phyloP scores from a whole-genome alignment of 169 alveolate species.

The Plasmodium gonderi region DNA sequence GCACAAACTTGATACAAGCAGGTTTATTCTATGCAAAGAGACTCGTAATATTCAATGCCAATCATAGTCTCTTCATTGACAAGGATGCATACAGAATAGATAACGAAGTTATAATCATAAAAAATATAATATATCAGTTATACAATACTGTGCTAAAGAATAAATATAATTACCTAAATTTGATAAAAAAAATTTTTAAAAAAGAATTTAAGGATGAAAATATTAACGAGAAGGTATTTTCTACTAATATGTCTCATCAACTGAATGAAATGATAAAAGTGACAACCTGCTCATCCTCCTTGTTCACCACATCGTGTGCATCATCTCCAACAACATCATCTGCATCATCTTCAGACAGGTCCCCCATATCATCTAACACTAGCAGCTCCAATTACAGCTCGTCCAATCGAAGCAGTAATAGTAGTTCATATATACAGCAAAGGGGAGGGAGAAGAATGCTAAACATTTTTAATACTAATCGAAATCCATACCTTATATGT shows the following conservation, averaged over 20 bases:
- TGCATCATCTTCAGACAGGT: neutral
- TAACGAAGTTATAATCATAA: conserved; percentile 66
- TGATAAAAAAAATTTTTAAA: neutral
- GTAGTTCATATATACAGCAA: neutral
- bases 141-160: conserved; percentile 37
- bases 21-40: conserved; percentile 78
- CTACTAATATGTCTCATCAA: neutral
- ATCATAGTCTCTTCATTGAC: conserved; percentile 68
- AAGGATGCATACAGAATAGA: conserved; percentile 65
- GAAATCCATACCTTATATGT: conserved; percentile 69
- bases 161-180: conserved; percentile 69
- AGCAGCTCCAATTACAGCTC: neutral
- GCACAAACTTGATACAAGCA: conserved; percentile 73
- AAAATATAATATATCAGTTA: conserved; percentile 51
- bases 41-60: conserved; percentile 34
- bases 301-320: neutral
- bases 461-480: conserved; percentile 43
- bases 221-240: conserved; percentile 66
- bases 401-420: neutral
- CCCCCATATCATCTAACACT: neutral
- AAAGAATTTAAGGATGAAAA: neutral
- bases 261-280: conserved; percentile 22
- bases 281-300: conserved; percentile 5
- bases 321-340: neutral
- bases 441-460: neutral